Base-by-base conservation (phyloP, 768 basidiomycete species). In the Leucocoprinus leucothites region DNA sequence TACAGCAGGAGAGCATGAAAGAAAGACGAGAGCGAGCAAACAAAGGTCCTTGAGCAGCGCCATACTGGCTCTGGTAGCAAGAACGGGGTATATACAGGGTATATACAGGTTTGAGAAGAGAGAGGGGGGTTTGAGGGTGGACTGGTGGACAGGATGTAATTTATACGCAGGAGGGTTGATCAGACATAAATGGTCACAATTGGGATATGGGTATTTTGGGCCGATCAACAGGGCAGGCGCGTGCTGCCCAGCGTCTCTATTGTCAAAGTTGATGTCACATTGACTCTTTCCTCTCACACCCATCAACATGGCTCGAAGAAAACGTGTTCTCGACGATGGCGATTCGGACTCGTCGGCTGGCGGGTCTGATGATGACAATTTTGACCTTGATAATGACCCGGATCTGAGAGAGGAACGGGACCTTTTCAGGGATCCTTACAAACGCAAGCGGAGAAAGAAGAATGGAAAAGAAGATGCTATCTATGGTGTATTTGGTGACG, bases 341-440 rank as follows among this genome's bases (percentile, higher is more conserved):
- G 83, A 88, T 67, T 85, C 85, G 0, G 85, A 87, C 65, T 86
- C 87, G 9, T 85, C 84, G 46, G 72, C 74, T 22, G 80, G 67
- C 41, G 21, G 31, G 3, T 87, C 85, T 11, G 82, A 80, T 5
- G 77, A 71, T 13, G 75, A 72, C 18, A 79, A 78, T 45, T 58
- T 72, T 50, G 77, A 76, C 42, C 63, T 70, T 53, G 73, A 74
- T 58, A 76, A 80, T 55, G 79, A 87, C 61, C 80, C 82, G 2
- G 86, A 88, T 64, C 76, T 75, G 11, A 78, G 82, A 31, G 92
- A 82, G 31, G 91, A 92, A 65, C 86, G 86, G 9, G 81, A 80
- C 31, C 80, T 91, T 7, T 91, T 91, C 67, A 79, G 85, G 63
- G 81, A 90, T 58, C 89, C 90, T 3, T 91, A 91, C 71, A 73